phyloP scores from a whole-genome alignment of 768 basidiomycete genomes.

The Cyclocybe cylindracea region DNA sequence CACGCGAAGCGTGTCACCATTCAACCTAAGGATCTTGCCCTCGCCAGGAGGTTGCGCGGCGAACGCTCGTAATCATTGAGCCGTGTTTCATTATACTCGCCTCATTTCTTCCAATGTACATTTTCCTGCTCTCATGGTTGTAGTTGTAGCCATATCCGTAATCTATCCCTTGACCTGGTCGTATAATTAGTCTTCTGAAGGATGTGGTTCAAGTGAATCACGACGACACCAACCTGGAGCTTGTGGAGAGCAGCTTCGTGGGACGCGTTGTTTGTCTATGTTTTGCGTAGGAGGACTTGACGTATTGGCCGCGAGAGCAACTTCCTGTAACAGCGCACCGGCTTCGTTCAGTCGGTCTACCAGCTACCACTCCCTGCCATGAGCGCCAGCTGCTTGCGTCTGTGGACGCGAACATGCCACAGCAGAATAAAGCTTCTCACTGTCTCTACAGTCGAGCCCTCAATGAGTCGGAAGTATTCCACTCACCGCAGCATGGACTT shows the following conservation, averaged over 20 bases:
- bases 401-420: conserved; percentile 18
- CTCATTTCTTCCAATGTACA: conserved; percentile 8
- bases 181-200: too few species aligned
- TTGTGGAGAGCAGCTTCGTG: too few species aligned
- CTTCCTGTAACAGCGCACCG: too few species aligned
- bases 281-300: conserved; percentile 9
- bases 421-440: background rate
- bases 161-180: background rate
- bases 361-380: conserved; percentile 8
- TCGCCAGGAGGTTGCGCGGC: conserved; percentile 39
- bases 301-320: too few species aligned
- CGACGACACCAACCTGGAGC: too few species aligned
- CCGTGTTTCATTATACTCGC: conserved; percentile 5
- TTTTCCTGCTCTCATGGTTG: conserved; percentile 2
- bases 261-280: conserved; percentile 24
- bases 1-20: conserved; percentile 62
- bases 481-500: conserved; percentile 45
- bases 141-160: conserved; percentile 14
- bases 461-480: conserved; percentile 38
- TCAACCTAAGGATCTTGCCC: conserved; percentile 64
- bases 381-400: conserved; percentile 19
- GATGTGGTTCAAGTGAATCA: too few species aligned
- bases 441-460: background rate
- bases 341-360: too few species aligned
- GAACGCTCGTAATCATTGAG: conserved; percentile 30